Conservation (phyloP, 192 early-diverging fungal species). For the Backusella australiensis region DNA sequence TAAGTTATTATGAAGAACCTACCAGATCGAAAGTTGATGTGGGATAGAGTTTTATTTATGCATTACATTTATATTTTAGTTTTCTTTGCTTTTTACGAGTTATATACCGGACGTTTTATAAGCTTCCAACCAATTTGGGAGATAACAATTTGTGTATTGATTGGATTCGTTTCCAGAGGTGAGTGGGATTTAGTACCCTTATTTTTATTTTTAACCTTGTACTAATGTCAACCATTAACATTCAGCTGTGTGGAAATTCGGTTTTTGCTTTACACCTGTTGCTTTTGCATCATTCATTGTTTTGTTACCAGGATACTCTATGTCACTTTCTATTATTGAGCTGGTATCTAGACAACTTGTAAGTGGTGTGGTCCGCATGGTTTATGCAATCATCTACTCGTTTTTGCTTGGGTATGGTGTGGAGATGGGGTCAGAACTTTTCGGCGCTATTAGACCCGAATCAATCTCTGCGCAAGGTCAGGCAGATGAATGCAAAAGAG, state of each 20-base stretch:
- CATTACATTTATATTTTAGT: constrained; percentile 16
- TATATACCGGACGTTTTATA: constrained; percentile 50
- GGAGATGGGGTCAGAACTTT: constrained; percentile 48
- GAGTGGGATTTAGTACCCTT: not conserved
- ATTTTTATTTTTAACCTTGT: not conserved
- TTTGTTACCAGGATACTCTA: constrained; percentile 72
- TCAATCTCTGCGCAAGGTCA: constrained; percentile 7
- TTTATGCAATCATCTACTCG: constrained; percentile 79
- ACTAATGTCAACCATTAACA: not conserved
- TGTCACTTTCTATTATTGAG: constrained; percentile 86
- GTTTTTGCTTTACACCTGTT: constrained; percentile 65
- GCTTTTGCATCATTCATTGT: constrained; percentile 62
- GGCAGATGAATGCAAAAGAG: not conserved
- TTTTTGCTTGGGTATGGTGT: constrained; percentile 78
- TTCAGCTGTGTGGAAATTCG: constrained; percentile 36
- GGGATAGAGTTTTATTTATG: not conserved
- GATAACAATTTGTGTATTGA: constrained; percentile 44
- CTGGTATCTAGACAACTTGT: constrained; percentile 88
- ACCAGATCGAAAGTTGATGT: not conserved
- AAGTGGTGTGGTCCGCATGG: constrained; percentile 82
- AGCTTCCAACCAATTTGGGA: constrained; percentile 47
- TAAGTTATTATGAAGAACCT: constrained; percentile 12
- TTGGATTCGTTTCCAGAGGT: constrained; percentile 44
- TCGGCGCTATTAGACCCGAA: constrained; percentile 13
- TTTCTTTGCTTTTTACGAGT: constrained; percentile 49